phyloP scores from a whole-genome alignment of 1,139 yeast species.

The Debaryomycetaceae sp. region DNA sequence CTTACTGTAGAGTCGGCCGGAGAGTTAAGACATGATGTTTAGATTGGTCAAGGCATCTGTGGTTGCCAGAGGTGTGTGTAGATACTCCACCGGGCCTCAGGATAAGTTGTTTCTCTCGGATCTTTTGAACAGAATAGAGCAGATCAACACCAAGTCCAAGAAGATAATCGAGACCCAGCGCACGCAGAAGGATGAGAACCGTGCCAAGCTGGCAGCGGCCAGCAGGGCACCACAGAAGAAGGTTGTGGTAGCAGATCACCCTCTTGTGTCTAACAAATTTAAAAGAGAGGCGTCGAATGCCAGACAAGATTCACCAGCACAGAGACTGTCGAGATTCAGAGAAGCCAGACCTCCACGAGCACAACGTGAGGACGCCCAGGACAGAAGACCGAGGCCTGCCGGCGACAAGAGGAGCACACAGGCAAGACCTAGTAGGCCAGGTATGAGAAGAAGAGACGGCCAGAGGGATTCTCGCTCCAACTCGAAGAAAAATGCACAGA shows the following conservation, averaged over 20 bases:
- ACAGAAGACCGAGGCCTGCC: background rate
- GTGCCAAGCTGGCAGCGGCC: background rate
- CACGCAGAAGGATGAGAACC: background rate
- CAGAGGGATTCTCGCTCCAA: slow-evolving; percentile 5
- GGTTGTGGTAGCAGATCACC: slow-evolving; percentile 19
- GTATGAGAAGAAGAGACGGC: slow-evolving; percentile 4
- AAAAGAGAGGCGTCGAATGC: slow-evolving; percentile 4
- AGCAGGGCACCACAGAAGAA: slow-evolving; percentile 4
- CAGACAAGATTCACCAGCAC: background rate
- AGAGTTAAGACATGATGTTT: background rate
- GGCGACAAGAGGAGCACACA: slow-evolving; percentile 1
- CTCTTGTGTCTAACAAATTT: slow-evolving; percentile 10
- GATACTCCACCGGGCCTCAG: slow-evolving; percentile 5
- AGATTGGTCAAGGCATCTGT: background rate
- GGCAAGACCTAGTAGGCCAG: slow-evolving; percentile 1
- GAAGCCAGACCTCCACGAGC: slow-evolving; percentile 3
- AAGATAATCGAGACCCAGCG: slow-evolving; percentile 1
- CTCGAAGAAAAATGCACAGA: slow-evolving; percentile 6
- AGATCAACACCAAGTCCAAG: slow-evolving; percentile 19
- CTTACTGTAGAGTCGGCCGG: background rate
- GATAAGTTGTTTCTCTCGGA: slow-evolving; percentile 23
- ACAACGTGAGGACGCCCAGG: background rate
- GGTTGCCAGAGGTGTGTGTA: background rate
- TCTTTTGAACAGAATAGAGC: slow-evolving; percentile 35
- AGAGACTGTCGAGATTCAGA: background rate